phyloP scores from a whole-genome alignment of 2,329 filamentous ascomycete genomes.

The Curvularia sp. region DNA sequence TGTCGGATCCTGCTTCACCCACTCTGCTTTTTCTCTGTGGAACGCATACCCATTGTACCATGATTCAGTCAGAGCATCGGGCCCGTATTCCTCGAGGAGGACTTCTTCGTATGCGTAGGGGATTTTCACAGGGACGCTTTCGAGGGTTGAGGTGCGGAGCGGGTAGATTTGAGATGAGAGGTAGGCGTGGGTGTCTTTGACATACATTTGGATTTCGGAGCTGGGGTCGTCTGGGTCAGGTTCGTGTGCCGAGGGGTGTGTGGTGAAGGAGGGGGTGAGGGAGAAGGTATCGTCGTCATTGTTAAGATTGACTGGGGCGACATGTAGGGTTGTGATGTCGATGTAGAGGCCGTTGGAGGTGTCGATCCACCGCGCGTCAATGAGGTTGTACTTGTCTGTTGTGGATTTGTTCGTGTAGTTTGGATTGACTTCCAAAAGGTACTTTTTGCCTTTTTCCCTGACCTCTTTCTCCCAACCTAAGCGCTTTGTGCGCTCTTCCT shows the following conservation, averaged over 20 bases:
- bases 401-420: constrained; percentile 57
- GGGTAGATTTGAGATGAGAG: constrained; percentile 63
- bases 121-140: constrained; percentile 60
- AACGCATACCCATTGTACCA: constrained; percentile 56
- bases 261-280: background rate
- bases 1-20: constrained; percentile 18
- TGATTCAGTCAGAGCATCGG: constrained; percentile 56
- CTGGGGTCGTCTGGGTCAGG: background rate
- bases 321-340: constrained; percentile 65
- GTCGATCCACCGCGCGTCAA: constrained; percentile 69
- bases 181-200: constrained; percentile 65
- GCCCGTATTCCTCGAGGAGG: constrained; percentile 63
- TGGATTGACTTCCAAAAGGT: constrained; percentile 67
- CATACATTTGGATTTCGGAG: constrained; percentile 38
- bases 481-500: background rate
- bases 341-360: constrained; percentile 66
- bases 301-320: constrained; percentile 47
- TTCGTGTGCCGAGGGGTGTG: constrained; percentile 10
- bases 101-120: constrained; percentile 64
- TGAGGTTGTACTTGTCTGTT: constrained; percentile 60
- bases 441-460: constrained; percentile 45
- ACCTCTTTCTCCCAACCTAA: constrained; percentile 18
- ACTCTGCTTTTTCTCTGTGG: constrained; percentile 40
- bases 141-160: constrained; percentile 61
- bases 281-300: background rate